Evolutionary conservation across 495 filamentous ascomycete genomes (phyloP), one percentile per base, ranked within the genome.

Genomic region (Xylaria telfairii): DNA sequence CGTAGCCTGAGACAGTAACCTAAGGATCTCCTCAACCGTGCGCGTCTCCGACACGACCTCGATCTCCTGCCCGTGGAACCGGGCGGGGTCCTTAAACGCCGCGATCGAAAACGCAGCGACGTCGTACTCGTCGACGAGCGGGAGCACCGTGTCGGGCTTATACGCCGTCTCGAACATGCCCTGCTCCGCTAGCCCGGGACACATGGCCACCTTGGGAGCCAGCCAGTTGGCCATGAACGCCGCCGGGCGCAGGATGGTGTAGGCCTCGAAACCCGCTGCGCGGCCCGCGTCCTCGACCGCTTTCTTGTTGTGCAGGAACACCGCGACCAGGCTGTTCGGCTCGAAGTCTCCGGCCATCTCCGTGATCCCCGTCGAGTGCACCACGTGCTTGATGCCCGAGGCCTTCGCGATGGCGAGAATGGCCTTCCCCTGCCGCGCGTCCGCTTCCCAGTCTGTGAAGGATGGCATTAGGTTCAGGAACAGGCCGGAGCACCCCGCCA

Each of bases 161-260:
- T 63, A 42, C 9, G 69, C 71, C 5, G 66, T 21, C 13, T n/a
- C 24, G 32, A 80, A 82, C n/a, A 68, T 70, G 13, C 82, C 80
- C 5, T 70, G 80, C 47, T 81, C 78, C 3, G 70, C 72, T 0
- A 86, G 69, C 3, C 79, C 81, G 1, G 79, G 74, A 51, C 81
- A 85, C 76, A 83, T 78, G 13, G 8, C 8, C 0, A 79, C 77
- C 24, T 80, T 73, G 7, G 83, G 82, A 0, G 54, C 34, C 4
- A 86, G 69, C 70, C 81, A 83, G 63, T 88, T 88, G 6, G 80
- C 75, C 85, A 87, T 87, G 78, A 87, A 88, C 51, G 79, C 81
- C 3, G 79, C 83, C 0, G 85, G 84, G 15, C 85, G 77, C 19
- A 87, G 56, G n/a, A 87, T 83, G 1, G 84, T 84, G 74, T 80